Percentiles rank a stretch among this genome's conserved stretches.
These are phyloP conservation scores for Nasturtium officinale DNA, from an alignment of 345 rosid species.

Conservation along the genomic window DNA sequence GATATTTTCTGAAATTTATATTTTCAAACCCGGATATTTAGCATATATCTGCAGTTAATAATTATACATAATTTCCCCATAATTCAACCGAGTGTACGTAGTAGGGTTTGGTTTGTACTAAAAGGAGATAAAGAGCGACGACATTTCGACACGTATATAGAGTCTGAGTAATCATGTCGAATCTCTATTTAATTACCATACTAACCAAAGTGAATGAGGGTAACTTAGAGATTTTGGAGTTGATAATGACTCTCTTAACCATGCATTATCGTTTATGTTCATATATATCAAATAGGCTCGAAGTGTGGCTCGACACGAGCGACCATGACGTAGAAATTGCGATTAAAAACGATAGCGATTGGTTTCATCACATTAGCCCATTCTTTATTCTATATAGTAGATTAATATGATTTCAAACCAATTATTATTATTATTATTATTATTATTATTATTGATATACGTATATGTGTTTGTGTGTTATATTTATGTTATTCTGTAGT, in stretches of 20 bases:
- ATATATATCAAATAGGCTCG: slow-evolving; percentile 6
- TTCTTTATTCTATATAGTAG: not conserved
- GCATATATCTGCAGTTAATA: not conserved
- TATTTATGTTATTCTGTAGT: not conserved
- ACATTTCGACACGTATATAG: slow-evolving; percentile 41
- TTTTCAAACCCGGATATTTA: not conserved
- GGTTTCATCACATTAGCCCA: not conserved
- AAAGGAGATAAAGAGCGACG: slow-evolving; percentile 24
- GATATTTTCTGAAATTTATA: not conserved
- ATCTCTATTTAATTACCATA: slow-evolving; percentile 32
- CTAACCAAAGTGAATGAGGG: slow-evolving; percentile 20
- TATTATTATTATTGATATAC: no score
- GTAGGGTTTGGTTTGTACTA: slow-evolving; percentile 33
- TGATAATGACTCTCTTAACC: slow-evolving; percentile 30
- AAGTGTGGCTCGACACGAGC: slow-evolving; percentile 39
- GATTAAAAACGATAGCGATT: slow-evolving; percentile 21
- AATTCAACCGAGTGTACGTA: slow-evolving; percentile 24
- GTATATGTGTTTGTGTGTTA: not conserved
- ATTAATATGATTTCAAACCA: not conserved
- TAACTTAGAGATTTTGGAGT: not conserved
- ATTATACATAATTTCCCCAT: slow-evolving; percentile 20
- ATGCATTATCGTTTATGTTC: slow-evolving; percentile 28
- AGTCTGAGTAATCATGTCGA: slow-evolving; percentile 40
- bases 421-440: not conserved
- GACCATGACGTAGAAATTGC: slow-evolving; percentile 14